These are phyloP conservation scores for Stygiomarasmius scandens DNA, from an alignment of 1,284 basidiomycete genomes.

Conservation along the genomic window DNA sequence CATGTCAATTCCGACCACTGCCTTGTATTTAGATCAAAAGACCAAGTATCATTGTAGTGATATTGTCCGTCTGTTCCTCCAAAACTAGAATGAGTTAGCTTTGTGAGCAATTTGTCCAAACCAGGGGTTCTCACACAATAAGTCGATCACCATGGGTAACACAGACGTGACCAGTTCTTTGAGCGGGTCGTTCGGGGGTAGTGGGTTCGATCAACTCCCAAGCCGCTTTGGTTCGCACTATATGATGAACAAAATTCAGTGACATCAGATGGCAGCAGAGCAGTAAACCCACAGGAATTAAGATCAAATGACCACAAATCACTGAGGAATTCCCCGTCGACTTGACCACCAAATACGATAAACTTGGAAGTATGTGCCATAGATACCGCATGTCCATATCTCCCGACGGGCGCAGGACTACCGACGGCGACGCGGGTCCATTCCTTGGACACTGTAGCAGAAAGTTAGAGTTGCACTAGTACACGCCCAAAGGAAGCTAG, in stretches of 20 bases:
- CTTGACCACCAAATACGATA: slow-evolving; percentile 96
- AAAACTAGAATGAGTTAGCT: slow-evolving; percentile 60
- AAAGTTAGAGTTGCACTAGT: slow-evolving; percentile 4
- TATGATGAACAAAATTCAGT: slow-evolving; percentile 12
- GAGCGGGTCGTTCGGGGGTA: slow-evolving; percentile 72
- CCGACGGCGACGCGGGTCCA: slow-evolving; percentile 89
- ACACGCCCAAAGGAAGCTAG: slow-evolving; percentile 11
- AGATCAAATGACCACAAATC: slow-evolving; percentile 98
- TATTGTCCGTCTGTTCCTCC: slow-evolving; percentile 98
- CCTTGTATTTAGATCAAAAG: slow-evolving; percentile 83
- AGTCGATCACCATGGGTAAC: slow-evolving; percentile 87
- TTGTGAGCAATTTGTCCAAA: slow-evolving; percentile 13
- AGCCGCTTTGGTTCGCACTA: slow-evolving; percentile 71
- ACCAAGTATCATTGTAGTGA: slow-evolving; percentile 99
- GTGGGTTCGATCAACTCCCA: slow-evolving; percentile 83
- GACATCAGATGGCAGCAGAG: slow-evolving; percentile 10
- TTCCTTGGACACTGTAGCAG: slow-evolving; percentile 75
- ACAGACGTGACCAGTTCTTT: slow-evolving; percentile 92
- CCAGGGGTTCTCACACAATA: slow-evolving; percentile 64
- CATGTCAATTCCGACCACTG: slow-evolving; percentile 94
- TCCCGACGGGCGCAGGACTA: slow-evolving; percentile 79
- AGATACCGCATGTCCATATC: slow-evolving; percentile 95
- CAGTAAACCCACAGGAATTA: slow-evolving; percentile 73
- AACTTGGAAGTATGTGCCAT: slow-evolving; percentile 88
- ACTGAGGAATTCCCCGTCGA: slow-evolving; percentile 94